Base-by-base conservation (phyloP, 331 rosid species). In the Cydonia oblonga region DNA sequence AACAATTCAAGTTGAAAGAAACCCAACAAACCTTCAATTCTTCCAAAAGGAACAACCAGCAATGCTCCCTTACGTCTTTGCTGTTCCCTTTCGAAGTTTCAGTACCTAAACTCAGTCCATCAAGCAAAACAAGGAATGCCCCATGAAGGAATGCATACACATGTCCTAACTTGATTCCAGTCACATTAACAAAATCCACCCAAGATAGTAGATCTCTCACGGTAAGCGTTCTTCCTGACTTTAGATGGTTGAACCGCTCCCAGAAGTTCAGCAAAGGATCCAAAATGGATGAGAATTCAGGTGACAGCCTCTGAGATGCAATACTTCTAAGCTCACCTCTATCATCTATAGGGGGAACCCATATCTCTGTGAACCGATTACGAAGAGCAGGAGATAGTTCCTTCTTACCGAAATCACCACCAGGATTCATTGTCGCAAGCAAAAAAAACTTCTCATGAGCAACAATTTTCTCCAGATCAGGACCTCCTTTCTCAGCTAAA, bases 341-440 rank as follows among this genome's bases (percentile, higher is more conserved):
- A 66, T 83, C 81, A 69, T 40, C 69, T 65, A 83, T 83, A 59
- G 90, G 75, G 76, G 89, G 82, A 70, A 88, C 85, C 88, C 95
- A 88, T 84, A 92, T 85, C 95, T 90, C 84, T 18, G 87, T 78
- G 72, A 75, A 74, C 73, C 84, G 78, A 35, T 85, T 83, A 70
- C 82, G 87, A 23, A 68, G 84, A 59, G 84, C 90, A 20, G 81
- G 81, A 78, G 89, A 81, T 59, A 93, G 74, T 79, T 93, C 98
- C 81, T 85, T 93, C 88, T 93, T 93, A 32, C 98, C 98, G 85
- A 89, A 88, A 84, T 93, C 98, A 76, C 97, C 97, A 74, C 96
- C 97, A 78, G 98, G 98, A 78, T 93, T 93, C 98, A 93, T 93
- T 56, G 98, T 93, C 12, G 96, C 97, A 72, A 93, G 92, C 72